Conservation (phyloP, 192 early-diverging fungal species). For the Coemansia sp. region DNA sequence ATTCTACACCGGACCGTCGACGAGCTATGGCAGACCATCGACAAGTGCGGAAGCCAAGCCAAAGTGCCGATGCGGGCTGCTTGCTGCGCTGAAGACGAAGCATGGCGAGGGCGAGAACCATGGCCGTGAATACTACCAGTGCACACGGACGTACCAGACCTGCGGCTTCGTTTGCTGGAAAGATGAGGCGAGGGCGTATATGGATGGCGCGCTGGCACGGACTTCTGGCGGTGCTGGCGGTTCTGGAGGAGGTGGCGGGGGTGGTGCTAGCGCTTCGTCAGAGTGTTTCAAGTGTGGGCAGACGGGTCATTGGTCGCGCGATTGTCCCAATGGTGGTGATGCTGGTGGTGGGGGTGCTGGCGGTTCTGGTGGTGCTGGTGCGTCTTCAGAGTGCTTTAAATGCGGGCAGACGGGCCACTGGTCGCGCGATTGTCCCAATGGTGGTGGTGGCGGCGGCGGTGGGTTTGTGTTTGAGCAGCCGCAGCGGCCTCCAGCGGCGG, state of each 20-base stretch:
- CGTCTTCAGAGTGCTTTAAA: conserved; percentile 32
- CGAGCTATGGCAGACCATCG: neutral
- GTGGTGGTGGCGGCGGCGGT: too few species aligned
- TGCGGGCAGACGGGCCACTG: conserved; percentile 41
- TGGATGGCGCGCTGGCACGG: neutral
- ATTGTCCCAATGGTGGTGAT: conserved; percentile 27
- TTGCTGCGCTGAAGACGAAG: conserved; percentile 24
- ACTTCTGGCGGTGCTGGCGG: neutral
- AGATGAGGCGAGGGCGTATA: conserved; percentile 26
- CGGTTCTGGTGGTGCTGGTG: neutral
- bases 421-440: conserved; percentile 37
- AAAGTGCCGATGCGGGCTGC: conserved; percentile 54
- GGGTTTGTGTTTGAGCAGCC: conserved; percentile 5
- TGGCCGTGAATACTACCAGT: conserved; percentile 55
- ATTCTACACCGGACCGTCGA: neutral
- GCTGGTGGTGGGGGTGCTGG: neutral
- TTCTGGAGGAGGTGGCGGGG: too few species aligned
- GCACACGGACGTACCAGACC: conserved; percentile 39
- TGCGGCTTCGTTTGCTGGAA: conserved; percentile 47
- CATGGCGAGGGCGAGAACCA: conserved; percentile 27
- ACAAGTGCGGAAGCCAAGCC: conserved; percentile 20
- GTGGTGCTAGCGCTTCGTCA: conserved; percentile 1
- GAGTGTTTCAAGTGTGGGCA: conserved; percentile 37
- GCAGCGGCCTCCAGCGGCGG: conserved; percentile 4
- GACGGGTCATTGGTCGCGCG: conserved; percentile 45